Percentiles rank a stretch among this genome's conserved stretches.
Evolutionary conservation across 495 filamentous ascomycete genomes (phyloP).

Genomic region (Lichenothelia convexa): DNA sequence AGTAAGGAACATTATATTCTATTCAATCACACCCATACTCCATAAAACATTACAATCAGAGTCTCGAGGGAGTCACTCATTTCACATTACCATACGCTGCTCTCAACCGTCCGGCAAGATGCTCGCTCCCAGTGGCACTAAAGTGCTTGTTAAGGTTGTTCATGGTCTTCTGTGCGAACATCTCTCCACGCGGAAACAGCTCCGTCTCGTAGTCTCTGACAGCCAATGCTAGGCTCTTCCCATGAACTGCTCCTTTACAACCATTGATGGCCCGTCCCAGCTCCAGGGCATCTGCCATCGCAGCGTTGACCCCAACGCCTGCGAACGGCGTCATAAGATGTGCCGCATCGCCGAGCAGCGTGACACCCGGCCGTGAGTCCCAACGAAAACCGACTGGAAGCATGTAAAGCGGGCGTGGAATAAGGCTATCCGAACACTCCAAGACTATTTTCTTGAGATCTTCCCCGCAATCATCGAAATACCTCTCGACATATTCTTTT

Average conservation of each 20-base stretch:
- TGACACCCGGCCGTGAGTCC: conserved; percentile 26
- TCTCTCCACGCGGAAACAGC: too few relatives aligned
- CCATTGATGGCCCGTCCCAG: conserved; percentile 28
- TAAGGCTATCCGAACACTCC: conserved; percentile 4
- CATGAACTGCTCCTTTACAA: neutral
- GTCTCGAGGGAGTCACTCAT: too few relatives aligned
- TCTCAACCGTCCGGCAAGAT: too few relatives aligned
- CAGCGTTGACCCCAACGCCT: conserved; percentile 43
- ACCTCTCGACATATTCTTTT: neutral
- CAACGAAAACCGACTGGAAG: conserved; percentile 33
- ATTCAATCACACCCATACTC: too few relatives aligned
- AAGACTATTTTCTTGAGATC: conserved; percentile 3
- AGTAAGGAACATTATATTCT: too few relatives aligned
- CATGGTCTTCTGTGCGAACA: too few relatives aligned
- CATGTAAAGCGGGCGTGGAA: conserved; percentile 26
- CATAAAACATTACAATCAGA: too few relatives aligned
- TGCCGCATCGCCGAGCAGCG: conserved; percentile 43
- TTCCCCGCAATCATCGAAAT: conserved; percentile 5
- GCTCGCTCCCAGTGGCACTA: too few relatives aligned
- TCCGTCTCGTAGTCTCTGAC: neutral
- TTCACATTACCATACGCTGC: too few relatives aligned
- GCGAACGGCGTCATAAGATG: conserved; percentile 44
- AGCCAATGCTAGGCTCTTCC: neutral
- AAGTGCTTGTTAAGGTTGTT: too few relatives aligned
- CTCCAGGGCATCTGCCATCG: conserved; percentile 38